Evolutionary conservation across 2,329 filamentous ascomycete genomes (phyloP).

Genomic region (Sporothrix pseudoabietina): DNA sequence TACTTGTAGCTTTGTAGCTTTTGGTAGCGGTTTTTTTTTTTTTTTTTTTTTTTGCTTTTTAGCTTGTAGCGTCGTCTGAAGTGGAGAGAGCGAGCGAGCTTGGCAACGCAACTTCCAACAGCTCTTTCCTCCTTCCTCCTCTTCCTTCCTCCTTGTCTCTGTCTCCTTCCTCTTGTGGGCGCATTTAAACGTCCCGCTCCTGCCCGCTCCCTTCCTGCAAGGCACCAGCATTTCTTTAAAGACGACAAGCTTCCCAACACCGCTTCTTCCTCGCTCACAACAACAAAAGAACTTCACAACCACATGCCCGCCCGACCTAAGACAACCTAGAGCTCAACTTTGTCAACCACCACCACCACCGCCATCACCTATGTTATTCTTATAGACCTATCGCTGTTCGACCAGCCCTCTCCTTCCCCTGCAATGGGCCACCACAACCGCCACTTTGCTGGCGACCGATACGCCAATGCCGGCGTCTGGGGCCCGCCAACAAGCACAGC

Average conservation of each 20-base stretch:
- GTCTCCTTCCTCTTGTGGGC: background rate
- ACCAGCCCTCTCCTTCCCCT: background rate
- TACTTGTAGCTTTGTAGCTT: background rate
- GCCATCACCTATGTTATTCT: background rate
- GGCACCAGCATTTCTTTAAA: conserved; percentile 12
- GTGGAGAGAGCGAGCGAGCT: conserved; percentile 12
- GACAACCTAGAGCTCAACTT: background rate
- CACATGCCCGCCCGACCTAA: background rate
- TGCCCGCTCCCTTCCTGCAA: conserved; percentile 9
- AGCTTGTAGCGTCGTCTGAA: background rate
- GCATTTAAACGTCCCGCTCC: background rate
- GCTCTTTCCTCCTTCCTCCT: background rate
- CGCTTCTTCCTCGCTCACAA: background rate
- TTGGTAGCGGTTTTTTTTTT: background rate
- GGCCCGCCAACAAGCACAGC: conserved; percentile 40
- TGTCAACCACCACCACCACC: background rate
- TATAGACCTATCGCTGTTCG: background rate
- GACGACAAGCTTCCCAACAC: background rate
- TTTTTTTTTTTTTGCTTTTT: background rate
- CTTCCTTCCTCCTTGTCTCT: too few species aligned
- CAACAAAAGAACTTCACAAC: background rate
- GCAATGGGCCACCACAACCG: conserved; percentile 40
- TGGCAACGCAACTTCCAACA: background rate
- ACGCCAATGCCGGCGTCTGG: conserved; percentile 38
- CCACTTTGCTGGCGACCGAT: conserved; percentile 38